Conservation (phyloP, 2,329 filamentous ascomycete genomes). For the Arachnomyces sp. region DNA sequence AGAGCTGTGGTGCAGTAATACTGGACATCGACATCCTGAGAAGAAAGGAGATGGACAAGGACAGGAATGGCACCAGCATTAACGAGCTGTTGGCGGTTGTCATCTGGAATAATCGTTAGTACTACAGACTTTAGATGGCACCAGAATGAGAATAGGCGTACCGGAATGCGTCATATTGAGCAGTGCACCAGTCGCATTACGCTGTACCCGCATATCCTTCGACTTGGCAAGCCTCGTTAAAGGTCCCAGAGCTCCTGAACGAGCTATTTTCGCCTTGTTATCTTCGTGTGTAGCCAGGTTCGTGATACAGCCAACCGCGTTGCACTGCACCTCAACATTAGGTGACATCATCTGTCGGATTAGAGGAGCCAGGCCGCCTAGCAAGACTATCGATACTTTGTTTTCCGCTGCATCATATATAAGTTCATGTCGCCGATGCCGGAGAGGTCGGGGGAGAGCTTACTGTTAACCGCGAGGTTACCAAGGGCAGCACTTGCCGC, state of each 20-base stretch:
- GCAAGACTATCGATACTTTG: constrained; percentile 89
- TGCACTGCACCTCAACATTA: constrained; percentile 98
- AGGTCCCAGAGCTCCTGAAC: constrained; percentile 84
- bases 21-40: constrained; percentile 90
- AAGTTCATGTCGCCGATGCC: not conserved
- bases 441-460: constrained; percentile 28
- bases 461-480: constrained; percentile 96
- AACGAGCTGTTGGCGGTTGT: constrained; percentile 95
- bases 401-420: constrained; percentile 70
- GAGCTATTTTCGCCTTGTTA: constrained; percentile 97
- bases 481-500: constrained; percentile 92
- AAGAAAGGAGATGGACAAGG: constrained; percentile 86
- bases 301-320: constrained; percentile 97
- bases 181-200: constrained; percentile 90
- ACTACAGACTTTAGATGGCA: not conserved
- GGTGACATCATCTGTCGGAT: constrained; percentile 97
- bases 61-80: constrained; percentile 97
- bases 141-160: constrained; percentile 36
- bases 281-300: constrained; percentile 97
- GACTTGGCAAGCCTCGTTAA: constrained; percentile 90
- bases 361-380: constrained; percentile 80
- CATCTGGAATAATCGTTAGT: constrained; percentile 52
- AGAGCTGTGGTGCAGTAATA: constrained; percentile 98
- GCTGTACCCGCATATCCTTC: constrained; percentile 95
- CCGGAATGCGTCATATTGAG: constrained; percentile 99